Evolutionary conservation across 495 filamentous ascomycete genomes (phyloP), one percentile per base, ranked within the genome.

Genomic region (Bryoglossum gracile): DNA sequence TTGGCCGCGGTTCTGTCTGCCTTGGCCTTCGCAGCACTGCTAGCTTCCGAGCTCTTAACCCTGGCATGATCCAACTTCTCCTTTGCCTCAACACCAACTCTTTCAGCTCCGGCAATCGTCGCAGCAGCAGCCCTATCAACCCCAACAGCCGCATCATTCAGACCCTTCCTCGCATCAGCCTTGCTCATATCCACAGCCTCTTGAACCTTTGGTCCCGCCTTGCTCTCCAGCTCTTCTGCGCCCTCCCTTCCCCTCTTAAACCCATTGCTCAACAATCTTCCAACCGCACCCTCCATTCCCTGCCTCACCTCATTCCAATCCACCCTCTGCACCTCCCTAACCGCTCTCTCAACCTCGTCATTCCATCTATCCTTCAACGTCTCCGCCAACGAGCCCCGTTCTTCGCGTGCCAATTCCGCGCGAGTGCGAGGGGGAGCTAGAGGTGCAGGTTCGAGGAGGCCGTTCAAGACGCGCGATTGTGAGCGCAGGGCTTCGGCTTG

Each of bases 311-410:
- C 73, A 35, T 72, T 65, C 78, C 78, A 86, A 56, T 83, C 74
- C 51, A 69, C 77, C n/a, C 67, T 73, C 62, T 84, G 75, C 35
- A 76, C 78, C 76, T 82, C 83, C 39, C 68, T 70, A n/a, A 82
- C 82, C 42, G 80, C 70, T 33, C 66, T 68, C 60, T 85, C 78
- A 23, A 91, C 66, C 65, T 91, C 87, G 34, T 72, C 65, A 59
- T 92, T 91, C 87, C 87, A 92, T 38, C 74, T 65, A 62, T 89
- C 83, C 68, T 92, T 92, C 55, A 83, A 66, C 8, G 77, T 68
- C 57, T 89, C 84, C 30, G 75, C 59, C 51, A 82, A 66, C 13
- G 70, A 69, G 36, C 51, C 46, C 18, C 58, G 26, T 35, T 55
- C 54, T 41, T 61, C 53, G 8, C 24, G 73, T 67, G 61, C 67